phyloP scores from a whole-genome alignment of 2,329 filamentous ascomycete species.

The Sarocladiaceae sp. region DNA sequence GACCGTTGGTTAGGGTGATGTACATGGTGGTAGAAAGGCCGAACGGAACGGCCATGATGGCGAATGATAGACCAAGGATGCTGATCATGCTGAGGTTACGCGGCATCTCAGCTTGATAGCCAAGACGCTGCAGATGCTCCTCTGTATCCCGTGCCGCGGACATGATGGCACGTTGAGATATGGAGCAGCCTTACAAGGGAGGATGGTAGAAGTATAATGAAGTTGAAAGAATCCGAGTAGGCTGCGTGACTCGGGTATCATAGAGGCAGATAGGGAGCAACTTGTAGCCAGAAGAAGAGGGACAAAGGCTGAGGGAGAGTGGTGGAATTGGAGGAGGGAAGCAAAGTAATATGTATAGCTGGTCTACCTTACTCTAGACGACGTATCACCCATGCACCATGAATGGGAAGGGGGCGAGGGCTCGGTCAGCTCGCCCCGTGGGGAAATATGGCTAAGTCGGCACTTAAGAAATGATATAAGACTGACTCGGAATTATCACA shows the following conservation, averaged over 20 bases:
- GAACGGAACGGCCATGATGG: slow-evolving; percentile 46
- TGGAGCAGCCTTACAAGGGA: neutral
- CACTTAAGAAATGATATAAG: neutral
- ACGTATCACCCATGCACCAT: no score
- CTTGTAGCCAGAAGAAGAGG: no score
- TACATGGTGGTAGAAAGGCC: slow-evolving; percentile 44
- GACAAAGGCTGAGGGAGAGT: no score
- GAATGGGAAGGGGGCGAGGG: neutral
- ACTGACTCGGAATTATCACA: neutral
- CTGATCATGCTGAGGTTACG: slow-evolving; percentile 45
- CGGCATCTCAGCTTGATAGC: slow-evolving; percentile 44
- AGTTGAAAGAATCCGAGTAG: neutral
- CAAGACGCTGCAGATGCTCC: slow-evolving; percentile 33
- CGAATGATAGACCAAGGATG: slow-evolving; percentile 43
- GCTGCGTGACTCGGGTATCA: no score
- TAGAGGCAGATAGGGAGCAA: no score
- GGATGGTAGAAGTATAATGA: neutral
- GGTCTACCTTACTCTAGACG: no score
- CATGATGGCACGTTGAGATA: neutral
- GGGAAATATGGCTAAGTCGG: neutral
- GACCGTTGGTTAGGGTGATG: slow-evolving; percentile 61
- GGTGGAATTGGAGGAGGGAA: neutral
- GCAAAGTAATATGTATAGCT: no score
- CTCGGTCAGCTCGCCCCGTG: neutral
- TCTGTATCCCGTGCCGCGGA: neutral